Base-by-base conservation (phyloP, 2,329 filamentous ascomycete genomes). In the Bipolaris sorokiniana region DNA sequence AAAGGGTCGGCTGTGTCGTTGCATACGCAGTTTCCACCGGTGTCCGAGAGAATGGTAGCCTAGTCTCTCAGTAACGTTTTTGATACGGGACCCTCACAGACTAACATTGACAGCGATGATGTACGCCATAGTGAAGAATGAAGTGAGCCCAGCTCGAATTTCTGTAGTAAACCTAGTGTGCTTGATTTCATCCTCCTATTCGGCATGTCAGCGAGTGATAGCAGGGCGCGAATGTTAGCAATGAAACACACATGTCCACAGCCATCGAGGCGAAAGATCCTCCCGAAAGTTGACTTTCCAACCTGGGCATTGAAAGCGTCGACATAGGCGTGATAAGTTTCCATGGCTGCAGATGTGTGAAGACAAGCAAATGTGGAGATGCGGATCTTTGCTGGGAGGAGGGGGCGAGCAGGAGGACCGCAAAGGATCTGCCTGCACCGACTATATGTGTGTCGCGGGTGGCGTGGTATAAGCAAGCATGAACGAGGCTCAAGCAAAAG, bases 141-240 rank as follows among this genome's bases (percentile, higher is more conserved):
- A 92, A 20, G 91, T 91, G 40, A 96, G 78, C 34, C 92, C 92
- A 59, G 90, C 92, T 61, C 91, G 88, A 51, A 96, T 80, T 78
- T 96, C 92, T 28, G 91, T 94, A 64, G 91, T 86, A 79, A 96
- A 95, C 64, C 83, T 83, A n/a, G 90, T 88, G 22, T 88, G 87
- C 71, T 89, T 88, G 53, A 91, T 87, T 74, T 91, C 88, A 64
- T 82, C 84, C 59, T 84, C 84, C 88, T 91, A 53, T 40, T 51
- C 42, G 53, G 36, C 50, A 38, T 22, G 66, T 73, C n/a, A 54
- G 59, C 22, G 23, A 20, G 10, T 20, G 23, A 20, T 11, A 5
- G 5, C 10, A 22, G n/a, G 28, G 20, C 41, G 7, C 18, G 18
- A 18, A 28, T 11, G 6, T 26, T 5, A 7, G 16, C 11, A 23